Evolutionary conservation across 495 filamentous ascomycete genomes (phyloP), one percentile per base, ranked within the genome.

Genomic region (Glutinoglossum americanum): DNA sequence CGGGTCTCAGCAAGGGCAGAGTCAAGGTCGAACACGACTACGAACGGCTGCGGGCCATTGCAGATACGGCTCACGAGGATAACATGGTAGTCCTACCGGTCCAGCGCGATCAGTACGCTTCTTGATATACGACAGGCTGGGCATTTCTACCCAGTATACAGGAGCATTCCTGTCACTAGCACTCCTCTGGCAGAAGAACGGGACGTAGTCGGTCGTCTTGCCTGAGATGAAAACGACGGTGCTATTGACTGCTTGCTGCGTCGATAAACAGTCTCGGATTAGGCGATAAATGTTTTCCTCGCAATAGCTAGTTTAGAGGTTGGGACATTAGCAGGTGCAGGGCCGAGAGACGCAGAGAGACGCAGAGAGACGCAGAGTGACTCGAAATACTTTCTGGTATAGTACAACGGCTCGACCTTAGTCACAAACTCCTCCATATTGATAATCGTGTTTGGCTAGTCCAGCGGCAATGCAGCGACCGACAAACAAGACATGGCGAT

Each of bases 201-300:
- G 47, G 25, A 49, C n/a, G 13, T 19, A n/a, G 9, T 49, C 47
- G 25, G 27, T 65, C 28, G 60, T 55, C n/a, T 51, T 8, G 35
- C 65, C 65, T 17, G 64, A 66, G 32, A 65, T 63, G 37, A 65
- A 65, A 13, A 63, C 64, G 54, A 65, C 63, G 33, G 35, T 58
- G 21, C 56, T 65, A 25, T 41, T 13, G 13, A 35, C 57, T 17
- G 26, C 47, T 9, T 51, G 32, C 11, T 15, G 26, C 6, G 45
- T 35, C 17, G 56, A 32, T 47, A 65, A 48, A 28, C 59, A 51
- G 54, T 65, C 64, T 25, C 64, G 54, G 33, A 65, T 19, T 37
- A 65, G 58, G 37, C 54, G 58, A 44, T 65, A 65, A n/a, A 65
- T 63, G 27, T 65, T 65, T 57, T 65, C 64, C 51, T 65, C 64